Percentiles rank a stretch among this genome's conserved stretches.
Conservation (phyloP, 73 alveolate genomes). For the Blepharisma japonicum region DNA sequence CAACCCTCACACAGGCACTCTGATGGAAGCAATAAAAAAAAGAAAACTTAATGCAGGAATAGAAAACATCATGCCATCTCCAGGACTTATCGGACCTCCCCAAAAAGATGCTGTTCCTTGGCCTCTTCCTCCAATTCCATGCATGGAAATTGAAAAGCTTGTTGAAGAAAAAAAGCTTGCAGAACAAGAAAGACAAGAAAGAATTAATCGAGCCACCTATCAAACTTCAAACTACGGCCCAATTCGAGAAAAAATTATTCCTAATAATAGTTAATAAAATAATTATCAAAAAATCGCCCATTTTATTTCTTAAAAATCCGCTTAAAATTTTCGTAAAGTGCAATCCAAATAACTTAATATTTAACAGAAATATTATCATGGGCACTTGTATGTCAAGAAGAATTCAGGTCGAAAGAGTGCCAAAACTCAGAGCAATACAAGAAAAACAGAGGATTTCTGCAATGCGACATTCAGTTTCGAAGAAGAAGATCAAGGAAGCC, state of each 20-base stretch:
- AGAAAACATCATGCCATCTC: background rate
- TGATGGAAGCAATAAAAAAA: constrained; percentile 1
- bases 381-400: no score
- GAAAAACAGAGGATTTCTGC: no score
- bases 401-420: no score
- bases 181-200: background rate
- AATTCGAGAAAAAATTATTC: background rate
- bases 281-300: background rate
- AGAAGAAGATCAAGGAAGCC: no score
- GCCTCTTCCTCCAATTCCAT: background rate
- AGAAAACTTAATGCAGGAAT: constrained; percentile 1
- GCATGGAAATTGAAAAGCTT: background rate
- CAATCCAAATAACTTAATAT: no score
- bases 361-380: no score
- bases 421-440: no score
- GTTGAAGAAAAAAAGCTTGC: background rate
- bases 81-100: constrained; percentile 1
- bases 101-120: background rate
- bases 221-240: background rate
- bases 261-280: background rate
- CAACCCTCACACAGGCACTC: background rate
- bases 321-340: no score
- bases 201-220: background rate
- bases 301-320: background rate
- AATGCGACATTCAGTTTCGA: no score